Evolutionary conservation across 352 stramenopile genomes (phyloP), one percentile per base, ranked within the genome.

Genomic region (Achlya hypogyna): DNA sequence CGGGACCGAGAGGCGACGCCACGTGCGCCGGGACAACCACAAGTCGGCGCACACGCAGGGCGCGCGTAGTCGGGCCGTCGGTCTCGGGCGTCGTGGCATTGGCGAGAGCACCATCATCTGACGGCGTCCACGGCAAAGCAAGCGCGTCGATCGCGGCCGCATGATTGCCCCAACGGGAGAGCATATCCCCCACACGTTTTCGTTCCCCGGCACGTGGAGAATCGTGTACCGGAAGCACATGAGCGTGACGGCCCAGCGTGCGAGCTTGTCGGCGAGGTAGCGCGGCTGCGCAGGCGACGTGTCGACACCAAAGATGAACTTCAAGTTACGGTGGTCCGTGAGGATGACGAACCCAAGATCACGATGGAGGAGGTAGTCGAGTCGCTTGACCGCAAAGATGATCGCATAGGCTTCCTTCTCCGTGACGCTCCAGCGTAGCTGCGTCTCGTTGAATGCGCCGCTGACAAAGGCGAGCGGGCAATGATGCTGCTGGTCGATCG

Each of bases 241-340:
- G 32, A 76, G 49, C 1, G 53, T 51, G 1, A 64, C 56, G 1
- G 70, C 49, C 73, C 71, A 78, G 1, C 71, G 42, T 35, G 73
- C 62, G 2, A 75, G 40, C 56, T 78, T 78, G 58, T 78, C 73
- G 4, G 64, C 70, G n/a, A 74, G 67, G 53, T 69, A 76, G n/a
- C 68, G 25, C 25, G 71, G 71, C 20, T n/a, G 18, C 16, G 18
- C 25, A 52, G 25, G 22, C 20, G 18, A 20, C 22, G 53, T 16
- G 16, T 63, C 38, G 20, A 27, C 20, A 34, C 62, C 58, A 56
- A 75, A 75, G 27, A 74, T 73, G 56, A 73, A 74, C 4, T 40
- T 18, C 8, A 75, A 32, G 49, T 75, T 75, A 4, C 68, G 52
- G 53, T 71, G n/a, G n/a, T n/a, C 71, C 1, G 71, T 75, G 47